Evolutionary conservation across 768 basidiomycete species (phyloP), one percentile per base, ranked within the genome.

Genomic region (Naganishia friedmannii): DNA sequence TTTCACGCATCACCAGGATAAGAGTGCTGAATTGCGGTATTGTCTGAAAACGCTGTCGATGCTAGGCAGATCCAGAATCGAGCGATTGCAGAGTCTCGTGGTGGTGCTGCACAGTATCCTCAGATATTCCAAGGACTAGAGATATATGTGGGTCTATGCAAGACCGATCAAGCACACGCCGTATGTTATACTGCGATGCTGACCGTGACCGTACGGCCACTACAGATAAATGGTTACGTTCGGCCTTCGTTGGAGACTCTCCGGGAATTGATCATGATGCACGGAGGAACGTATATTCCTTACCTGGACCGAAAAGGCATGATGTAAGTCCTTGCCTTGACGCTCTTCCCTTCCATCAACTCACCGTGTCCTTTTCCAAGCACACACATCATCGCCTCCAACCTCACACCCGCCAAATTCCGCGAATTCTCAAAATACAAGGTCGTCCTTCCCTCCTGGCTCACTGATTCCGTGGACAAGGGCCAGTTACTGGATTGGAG

Each of bases 361-460:
- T 55, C 17, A n/a, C 66, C 26, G 0, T 32, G n/a, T n/a, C n/a
- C n/a, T n/a, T n/a, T n/a, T n/a, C n/a, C n/a, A 75, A 92, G 91
- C 34, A 95, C 93, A 0, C 93, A 96, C 78, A 89, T 99, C 74
- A 84, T 99, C 60, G 95, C 96, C 3, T 90, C 89, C 73, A 90
- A 91, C 37, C 85, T 99, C 53, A 97, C 95, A 0, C 89, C 92
- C 0, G 87, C 88, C 51, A 99, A 98, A 82, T 86, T 92, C 53
- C 86, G 86, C 26, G 93, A 95, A 75, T 97, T 93, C 80, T 86
- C 89, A 79, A 80, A 89, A 51, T 90, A 95, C 89, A 96, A 93
- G 78, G 89, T 98, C 19, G 93, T 90, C 46, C 84, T 84, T 55
- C 92, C 93, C 0, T 88, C 88, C 69, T 99, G 96, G 96, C 84